These are phyloP conservation scores for Colletotrichum eremochloae DNA, from an alignment of 2,329 filamentous ascomycete genomes.

Conservation along the genomic window DNA sequence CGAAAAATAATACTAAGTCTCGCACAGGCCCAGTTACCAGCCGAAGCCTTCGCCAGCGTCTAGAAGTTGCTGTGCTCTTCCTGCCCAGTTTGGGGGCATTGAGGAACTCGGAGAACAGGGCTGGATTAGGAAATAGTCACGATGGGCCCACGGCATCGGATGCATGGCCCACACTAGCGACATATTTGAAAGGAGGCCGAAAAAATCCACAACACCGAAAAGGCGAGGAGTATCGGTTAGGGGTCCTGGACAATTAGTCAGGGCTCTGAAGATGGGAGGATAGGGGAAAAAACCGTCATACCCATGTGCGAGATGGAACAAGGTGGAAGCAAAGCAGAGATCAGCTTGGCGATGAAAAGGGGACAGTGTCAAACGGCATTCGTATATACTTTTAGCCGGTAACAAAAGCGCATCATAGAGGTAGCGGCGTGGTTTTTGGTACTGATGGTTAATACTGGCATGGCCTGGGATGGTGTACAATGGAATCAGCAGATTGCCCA, in stretches of 20 bases:
- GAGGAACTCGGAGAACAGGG: conserved; percentile 27
- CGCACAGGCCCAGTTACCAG: conserved; percentile 59
- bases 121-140: conserved; percentile 25
- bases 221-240: conserved; percentile 10
- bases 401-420: conserved; percentile 21
- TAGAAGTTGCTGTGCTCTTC: conserved; percentile 42
- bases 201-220: conserved; percentile 26
- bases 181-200: conserved; percentile 13
- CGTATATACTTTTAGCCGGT: conserved; percentile 22
- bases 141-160: conserved; percentile 27
- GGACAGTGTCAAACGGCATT: conserved; percentile 8
- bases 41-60: conserved; percentile 59
- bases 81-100: conserved; percentile 13
- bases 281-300: conserved; percentile 10
- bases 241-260: conserved; percentile 16
- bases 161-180: conserved; percentile 29
- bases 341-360: conserved; percentile 18
- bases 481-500: background rate
- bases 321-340: conserved; percentile 13
- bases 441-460: conserved; percentile 2
- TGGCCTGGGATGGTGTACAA: background rate
- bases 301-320: conserved; percentile 20
- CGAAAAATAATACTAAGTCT: conserved; percentile 21
- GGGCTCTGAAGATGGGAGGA: conserved; percentile 21
- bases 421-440: conserved; percentile 23